Evolutionary conservation across 495 filamentous ascomycete genomes (phyloP).

Genomic region (Trichoderma erinaceum): DNA sequence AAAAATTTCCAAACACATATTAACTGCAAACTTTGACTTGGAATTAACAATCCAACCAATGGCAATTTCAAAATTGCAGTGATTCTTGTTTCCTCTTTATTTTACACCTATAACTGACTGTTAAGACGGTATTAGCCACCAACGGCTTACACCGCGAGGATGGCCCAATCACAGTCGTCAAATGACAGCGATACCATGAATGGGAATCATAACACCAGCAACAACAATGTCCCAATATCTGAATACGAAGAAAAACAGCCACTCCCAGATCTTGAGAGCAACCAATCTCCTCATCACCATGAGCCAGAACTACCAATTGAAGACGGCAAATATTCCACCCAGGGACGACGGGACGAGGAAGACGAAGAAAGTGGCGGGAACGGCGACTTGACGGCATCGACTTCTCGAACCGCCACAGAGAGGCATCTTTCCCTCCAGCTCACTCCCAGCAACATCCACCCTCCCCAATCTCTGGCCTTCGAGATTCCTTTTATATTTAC

Average conservation of each 20-base stretch:
- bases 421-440: neutral
- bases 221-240: neutral
- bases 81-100: too few species aligned
- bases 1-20: too few species aligned
- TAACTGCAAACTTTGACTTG: too few species aligned
- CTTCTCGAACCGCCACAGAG: neutral
- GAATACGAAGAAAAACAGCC: neutral
- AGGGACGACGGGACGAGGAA: neutral
- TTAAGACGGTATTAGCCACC: too few species aligned
- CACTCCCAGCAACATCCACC: neutral
- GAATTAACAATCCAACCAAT: too few species aligned
- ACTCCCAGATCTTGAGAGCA: neutral
- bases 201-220: neutral
- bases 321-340: neutral
- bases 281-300: neutral
- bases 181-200: too few species aligned
- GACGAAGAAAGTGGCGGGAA: neutral
- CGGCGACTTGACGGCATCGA: neutral
- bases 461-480: slow-evolving; percentile 14
- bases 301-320: neutral
- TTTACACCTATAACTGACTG: too few species aligned
- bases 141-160: too few species aligned
- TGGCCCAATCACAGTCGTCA: too few species aligned
- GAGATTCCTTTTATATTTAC: slow-evolving; percentile 22
- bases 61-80: too few species aligned